phyloP scores from a whole-genome alignment of 495 filamentous ascomycete genomes.

The Penicillium malachiteum region DNA sequence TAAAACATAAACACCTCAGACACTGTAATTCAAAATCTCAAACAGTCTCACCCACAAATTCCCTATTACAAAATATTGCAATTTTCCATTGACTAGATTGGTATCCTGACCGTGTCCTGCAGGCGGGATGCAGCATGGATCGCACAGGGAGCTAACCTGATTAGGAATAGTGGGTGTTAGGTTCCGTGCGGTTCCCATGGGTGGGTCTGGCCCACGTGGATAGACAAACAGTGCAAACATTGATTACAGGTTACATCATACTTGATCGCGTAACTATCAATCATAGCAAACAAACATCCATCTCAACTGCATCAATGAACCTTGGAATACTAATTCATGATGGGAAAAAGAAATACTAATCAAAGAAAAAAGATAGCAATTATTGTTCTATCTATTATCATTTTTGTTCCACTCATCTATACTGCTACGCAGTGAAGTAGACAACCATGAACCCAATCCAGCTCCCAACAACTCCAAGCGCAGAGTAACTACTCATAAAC shows the following conservation, averaged over 20 bases:
- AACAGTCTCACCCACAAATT: not conserved
- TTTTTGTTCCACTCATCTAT: not conserved
- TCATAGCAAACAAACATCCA: conserved; percentile 65
- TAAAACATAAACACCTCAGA: too few species aligned
- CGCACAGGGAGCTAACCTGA: conserved; percentile 25
- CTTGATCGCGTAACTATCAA: not conserved
- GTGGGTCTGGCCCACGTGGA: conserved; percentile 41
- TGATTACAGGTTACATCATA: too few species aligned
- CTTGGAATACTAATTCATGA: not conserved
- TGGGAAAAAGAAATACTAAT: not conserved
- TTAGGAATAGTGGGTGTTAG: conserved; percentile 30
- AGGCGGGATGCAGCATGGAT: conserved; percentile 23
- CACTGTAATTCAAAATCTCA: not conserved
- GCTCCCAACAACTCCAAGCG: conserved; percentile 92
- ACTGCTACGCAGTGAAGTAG: conserved; percentile 68
- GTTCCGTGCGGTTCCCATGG: conserved; percentile 34
- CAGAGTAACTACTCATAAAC: conserved; percentile 95
- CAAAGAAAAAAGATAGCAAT: not conserved
- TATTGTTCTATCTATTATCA: not conserved
- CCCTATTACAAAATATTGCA: not conserved
- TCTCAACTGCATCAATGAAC: not conserved
- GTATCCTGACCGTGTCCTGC: conserved; percentile 23
- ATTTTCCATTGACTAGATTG: not conserved
- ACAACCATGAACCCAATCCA: conserved; percentile 96
- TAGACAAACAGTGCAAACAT: conserved; percentile 32